Percentiles rank a stretch among this genome's conserved stretches.
Conservation (phyloP, 352 stramenopile species). For the Phytophthora lateralis region DNA sequence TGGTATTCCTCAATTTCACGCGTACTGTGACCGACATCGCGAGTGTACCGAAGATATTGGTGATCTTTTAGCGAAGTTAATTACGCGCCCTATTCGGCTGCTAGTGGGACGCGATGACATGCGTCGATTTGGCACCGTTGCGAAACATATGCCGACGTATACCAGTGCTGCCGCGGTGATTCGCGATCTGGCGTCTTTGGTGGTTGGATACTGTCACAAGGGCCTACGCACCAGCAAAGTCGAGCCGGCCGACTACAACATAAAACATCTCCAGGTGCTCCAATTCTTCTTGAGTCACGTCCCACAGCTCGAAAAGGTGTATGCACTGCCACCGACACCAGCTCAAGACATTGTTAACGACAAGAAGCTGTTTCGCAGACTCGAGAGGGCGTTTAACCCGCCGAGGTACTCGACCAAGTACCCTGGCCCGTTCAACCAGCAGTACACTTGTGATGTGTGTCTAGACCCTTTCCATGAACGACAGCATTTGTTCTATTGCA, state of each 20-base stretch:
- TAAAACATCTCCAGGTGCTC: conserved; percentile 70
- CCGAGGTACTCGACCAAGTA: conserved; percentile 58
- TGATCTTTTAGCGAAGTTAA: conserved; percentile 55
- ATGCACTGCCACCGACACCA: conserved; percentile 33
- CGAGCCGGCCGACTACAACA: conserved; percentile 55
- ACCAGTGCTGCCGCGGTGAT: conserved; percentile 45
- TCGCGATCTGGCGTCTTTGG: conserved; percentile 40
- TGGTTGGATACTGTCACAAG: conserved; percentile 64
- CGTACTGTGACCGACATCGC: conserved; percentile 73
- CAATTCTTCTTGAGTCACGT: conserved; percentile 73
- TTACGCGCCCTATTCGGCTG: conserved; percentile 54
- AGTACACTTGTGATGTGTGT: conserved; percentile 68
- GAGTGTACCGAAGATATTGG: conserved; percentile 42
- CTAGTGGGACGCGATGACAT: conserved; percentile 59
- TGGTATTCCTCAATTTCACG: conserved; percentile 54
- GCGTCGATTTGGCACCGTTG: conserved; percentile 48
- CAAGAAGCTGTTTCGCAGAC: conserved; percentile 48
- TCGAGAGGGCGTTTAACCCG: conserved; percentile 67
- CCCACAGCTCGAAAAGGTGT: conserved; percentile 67
- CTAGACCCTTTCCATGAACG: conserved; percentile 73
- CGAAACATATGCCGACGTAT: conserved; percentile 50
- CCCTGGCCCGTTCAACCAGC: conserved; percentile 58
- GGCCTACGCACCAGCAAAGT: conserved; percentile 51
- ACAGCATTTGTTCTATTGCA: conserved; percentile 82
- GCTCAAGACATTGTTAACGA: conserved; percentile 48